These are phyloP conservation scores for Pelargonium australe DNA, from an alignment of 441 rosid genomes.

Conservation along the genomic window DNA sequence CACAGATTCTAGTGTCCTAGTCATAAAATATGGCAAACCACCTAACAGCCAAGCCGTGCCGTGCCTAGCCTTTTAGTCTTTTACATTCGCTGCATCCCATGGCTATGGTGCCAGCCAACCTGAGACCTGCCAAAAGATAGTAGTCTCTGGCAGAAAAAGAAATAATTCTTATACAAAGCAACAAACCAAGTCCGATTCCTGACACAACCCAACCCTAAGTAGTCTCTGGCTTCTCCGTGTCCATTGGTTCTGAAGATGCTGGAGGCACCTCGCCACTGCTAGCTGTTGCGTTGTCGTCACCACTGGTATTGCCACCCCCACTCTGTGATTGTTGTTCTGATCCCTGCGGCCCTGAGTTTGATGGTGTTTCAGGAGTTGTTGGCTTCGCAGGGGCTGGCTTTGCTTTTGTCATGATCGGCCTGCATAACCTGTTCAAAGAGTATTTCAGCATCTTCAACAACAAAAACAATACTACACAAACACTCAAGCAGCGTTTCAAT, in stretches of 20 bases:
- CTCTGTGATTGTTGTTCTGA: constrained; percentile 17
- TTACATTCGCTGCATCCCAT: not conserved
- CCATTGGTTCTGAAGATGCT: constrained; percentile 18
- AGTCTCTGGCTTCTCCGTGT: constrained; percentile 17
- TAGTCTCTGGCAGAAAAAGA: no score
- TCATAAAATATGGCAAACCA: not conserved
- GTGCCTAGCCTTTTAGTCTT: no score
- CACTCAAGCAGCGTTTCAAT: no score
- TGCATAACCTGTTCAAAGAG: constrained; percentile 37
- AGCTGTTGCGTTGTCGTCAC: not conserved
- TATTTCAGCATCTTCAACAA: not conserved
- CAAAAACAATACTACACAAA: constrained; percentile 3
- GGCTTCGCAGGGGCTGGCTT: constrained; percentile 15
- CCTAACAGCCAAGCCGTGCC: no score
- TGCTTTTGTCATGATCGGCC: constrained; percentile 26
- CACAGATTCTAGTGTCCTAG: not conserved
- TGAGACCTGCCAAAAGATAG: no score
- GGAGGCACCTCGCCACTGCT: constrained; percentile 8
- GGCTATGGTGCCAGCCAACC: not conserved
- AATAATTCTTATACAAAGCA: not conserved
- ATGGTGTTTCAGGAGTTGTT: constrained; percentile 7
- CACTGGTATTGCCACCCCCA: not conserved
- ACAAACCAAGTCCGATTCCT: constrained; percentile 1
- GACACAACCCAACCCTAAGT: constrained; percentile 3
- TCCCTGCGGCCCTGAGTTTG: constrained; percentile 10